phyloP scores from a whole-genome alignment of 148 eudicot genomes.

The Heliamphora exappendiculata region DNA sequence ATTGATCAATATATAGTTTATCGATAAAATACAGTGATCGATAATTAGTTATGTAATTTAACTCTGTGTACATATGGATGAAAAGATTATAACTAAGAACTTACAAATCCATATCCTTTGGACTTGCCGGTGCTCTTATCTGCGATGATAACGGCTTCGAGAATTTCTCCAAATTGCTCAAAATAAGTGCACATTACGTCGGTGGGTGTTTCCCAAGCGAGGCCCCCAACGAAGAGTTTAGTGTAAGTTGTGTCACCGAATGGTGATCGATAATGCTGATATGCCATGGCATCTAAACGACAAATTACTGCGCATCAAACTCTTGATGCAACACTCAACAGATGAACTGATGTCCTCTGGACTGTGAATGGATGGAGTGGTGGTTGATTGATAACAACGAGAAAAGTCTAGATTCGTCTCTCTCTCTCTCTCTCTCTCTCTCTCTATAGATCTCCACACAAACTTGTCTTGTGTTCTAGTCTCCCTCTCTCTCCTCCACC shows the following conservation, averaged over 20 bases:
- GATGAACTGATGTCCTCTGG: too few relatives aligned
- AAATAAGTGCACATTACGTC: constrained; percentile 69
- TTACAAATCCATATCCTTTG: constrained; percentile 95
- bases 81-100: constrained; percentile 8
- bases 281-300: constrained; percentile 26
- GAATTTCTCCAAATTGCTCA: constrained; percentile 81
- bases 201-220: constrained; percentile 90
- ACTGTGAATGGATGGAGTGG: too few relatives aligned
- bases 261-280: constrained; percentile 71
- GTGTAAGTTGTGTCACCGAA: constrained; percentile 85
- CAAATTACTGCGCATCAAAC: not conserved
- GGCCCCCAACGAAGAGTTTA: constrained; percentile 82
- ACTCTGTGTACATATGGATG: not conserved
- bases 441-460: too few relatives aligned
- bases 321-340: not conserved
- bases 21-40: not conserved
- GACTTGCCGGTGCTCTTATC: constrained; percentile 84
- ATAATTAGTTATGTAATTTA: not conserved
- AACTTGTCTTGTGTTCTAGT: too few relatives aligned
- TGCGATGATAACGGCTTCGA: constrained; percentile 78
- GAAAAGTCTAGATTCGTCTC: too few relatives aligned
- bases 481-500: not conserved
- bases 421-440: too few relatives aligned
- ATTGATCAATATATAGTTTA: too few relatives aligned
- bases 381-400: too few relatives aligned